phyloP scores from a whole-genome alignment of 257 asterid genomes.

The Oldenlandia corymbosa region DNA sequence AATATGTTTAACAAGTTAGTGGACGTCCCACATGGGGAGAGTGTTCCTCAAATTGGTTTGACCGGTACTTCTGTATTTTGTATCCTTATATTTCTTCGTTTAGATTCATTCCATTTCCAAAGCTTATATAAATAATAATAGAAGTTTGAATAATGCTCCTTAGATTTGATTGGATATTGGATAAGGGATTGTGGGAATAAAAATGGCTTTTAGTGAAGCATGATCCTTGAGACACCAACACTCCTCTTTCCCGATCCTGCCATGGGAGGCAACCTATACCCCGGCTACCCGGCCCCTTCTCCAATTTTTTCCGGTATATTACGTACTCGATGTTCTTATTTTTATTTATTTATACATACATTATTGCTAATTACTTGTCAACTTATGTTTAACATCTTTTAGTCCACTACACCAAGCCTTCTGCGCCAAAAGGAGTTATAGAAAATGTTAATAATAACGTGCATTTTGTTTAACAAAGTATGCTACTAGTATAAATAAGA shows the following conservation, averaged over 20 bases:
- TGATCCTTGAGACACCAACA: slow-evolving; percentile 58
- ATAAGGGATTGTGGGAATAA: slow-evolving; percentile 38
- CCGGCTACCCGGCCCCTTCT: slow-evolving; percentile 1
- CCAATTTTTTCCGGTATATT: too few species aligned
- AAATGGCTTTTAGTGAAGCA: slow-evolving; percentile 55
- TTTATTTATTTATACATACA: too few species aligned
- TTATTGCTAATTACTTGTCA: too few species aligned
- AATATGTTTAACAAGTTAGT: slow-evolving; percentile 27
- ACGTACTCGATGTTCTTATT: too few species aligned
- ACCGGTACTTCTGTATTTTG: slow-evolving; percentile 28
- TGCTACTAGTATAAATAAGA: too few species aligned
- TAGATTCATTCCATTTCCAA: background rate
- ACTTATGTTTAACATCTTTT: too few species aligned
- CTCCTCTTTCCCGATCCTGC: slow-evolving; percentile 33
- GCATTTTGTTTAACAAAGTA: too few species aligned
- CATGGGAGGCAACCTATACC: slow-evolving; percentile 63
- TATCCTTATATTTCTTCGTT: slow-evolving; percentile 6
- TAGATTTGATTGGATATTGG: slow-evolving; percentile 30
- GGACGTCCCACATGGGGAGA: slow-evolving; percentile 64
- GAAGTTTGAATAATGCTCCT: slow-evolving; percentile 28
- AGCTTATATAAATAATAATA: background rate
- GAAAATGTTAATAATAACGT: too few species aligned
- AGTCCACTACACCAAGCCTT: too few species aligned
- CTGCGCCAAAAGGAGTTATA: too few species aligned
- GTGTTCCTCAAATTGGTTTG: slow-evolving; percentile 24